A percentile compares a stretch with the other conserved stretches of the same genome.
These are phyloP conservation scores for Nidularia sp. DNA, from an alignment of 768 basidiomycete species.

Conservation along the genomic window DNA sequence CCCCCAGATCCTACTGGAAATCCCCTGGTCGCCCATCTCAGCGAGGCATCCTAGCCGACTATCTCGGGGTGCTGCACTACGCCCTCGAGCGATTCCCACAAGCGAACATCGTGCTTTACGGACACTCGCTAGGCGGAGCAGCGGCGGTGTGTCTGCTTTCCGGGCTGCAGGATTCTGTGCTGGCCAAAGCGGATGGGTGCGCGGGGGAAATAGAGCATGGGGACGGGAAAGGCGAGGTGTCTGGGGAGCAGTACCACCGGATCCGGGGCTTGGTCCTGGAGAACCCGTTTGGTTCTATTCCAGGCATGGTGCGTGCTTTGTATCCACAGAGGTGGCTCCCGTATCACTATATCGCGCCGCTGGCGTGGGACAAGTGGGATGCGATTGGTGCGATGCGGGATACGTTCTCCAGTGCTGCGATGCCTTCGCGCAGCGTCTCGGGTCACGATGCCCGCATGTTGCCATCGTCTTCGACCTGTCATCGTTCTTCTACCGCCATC, in stretches of 20 bases:
- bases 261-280: slow-evolving; percentile 40
- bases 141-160: slow-evolving; percentile 34
- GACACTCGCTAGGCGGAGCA: slow-evolving; percentile 47
- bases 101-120: slow-evolving; percentile 32
- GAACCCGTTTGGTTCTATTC: slow-evolving; percentile 45
- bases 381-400: slow-evolving; percentile 22
- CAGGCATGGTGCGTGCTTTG: slow-evolving; percentile 40
- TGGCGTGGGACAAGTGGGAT: slow-evolving; percentile 46
- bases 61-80: slow-evolving; percentile 25
- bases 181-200: background rate
- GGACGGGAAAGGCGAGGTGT: background rate
- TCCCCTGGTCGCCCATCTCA: slow-evolving; percentile 37
- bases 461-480: background rate
- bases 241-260: background rate
- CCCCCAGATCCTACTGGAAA: slow-evolving; percentile 49
- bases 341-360: slow-evolving; percentile 40
- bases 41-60: slow-evolving; percentile 33
- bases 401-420: background rate
- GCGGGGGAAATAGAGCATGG: background rate
- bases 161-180: slow-evolving; percentile 3
- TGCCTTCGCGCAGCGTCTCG: background rate
- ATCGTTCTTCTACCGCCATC: background rate
- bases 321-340: slow-evolving; percentile 47
- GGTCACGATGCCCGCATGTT: background rate
- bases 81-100: slow-evolving; percentile 24